Percentiles rank a stretch among this genome's conserved stretches.
phyloP scores from a whole-genome alignment of 768 basidiomycete genomes.

The Russula brevipes region DNA sequence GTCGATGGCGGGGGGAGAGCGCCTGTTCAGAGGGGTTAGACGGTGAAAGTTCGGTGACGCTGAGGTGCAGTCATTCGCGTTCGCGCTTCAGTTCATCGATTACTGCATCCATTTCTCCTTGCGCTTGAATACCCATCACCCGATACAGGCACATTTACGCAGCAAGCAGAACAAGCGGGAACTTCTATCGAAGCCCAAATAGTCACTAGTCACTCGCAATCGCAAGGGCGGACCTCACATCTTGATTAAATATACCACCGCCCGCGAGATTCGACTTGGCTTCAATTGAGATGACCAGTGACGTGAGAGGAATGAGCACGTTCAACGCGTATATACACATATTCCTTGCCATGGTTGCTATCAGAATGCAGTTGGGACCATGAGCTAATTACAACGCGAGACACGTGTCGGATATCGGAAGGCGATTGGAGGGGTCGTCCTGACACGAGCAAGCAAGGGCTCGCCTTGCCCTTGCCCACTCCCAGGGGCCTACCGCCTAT shows the following conservation, averaged over 20 bases:
- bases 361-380: not conserved
- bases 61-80: not conserved
- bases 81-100: not conserved
- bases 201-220: not conserved
- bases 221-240: too few species aligned
- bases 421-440: not conserved
- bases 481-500: not conserved
- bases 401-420: not conserved
- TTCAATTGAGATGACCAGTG: conserved; percentile 17
- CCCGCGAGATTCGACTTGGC: conserved; percentile 23
- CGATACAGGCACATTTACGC: not conserved
- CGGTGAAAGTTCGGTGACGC: too few species aligned
- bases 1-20: not conserved
- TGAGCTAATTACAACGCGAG: not conserved
- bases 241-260: conserved; percentile 28
- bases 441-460: not conserved
- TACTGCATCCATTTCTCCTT: not conserved
- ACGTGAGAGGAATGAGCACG: conserved; percentile 24
- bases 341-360: not conserved
- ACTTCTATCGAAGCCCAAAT: not conserved
- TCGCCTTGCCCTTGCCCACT: not conserved
- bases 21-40: not conserved
- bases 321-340: not conserved
- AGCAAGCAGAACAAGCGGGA: not conserved
- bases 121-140: not conserved